Evolutionary conservation across 2,329 filamentous ascomycete genomes (phyloP).

Genomic region (Sarocladium brachiariae): DNA sequence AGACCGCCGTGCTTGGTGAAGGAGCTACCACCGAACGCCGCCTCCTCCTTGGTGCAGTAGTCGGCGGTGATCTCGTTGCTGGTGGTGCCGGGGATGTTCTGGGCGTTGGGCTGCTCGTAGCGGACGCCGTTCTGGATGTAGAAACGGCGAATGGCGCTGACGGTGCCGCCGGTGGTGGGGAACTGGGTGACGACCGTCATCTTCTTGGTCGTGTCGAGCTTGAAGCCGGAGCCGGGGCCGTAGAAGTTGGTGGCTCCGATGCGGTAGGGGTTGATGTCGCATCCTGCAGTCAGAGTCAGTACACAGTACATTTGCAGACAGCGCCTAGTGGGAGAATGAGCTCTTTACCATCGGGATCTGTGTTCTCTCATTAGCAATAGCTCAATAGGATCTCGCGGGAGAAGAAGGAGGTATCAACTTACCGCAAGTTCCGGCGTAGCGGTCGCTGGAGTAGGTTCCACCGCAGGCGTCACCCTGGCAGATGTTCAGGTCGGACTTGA

Average conservation of each 20-base stretch:
- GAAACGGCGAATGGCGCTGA: constrained; percentile 39
- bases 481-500: constrained; percentile 26
- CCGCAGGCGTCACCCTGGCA: constrained; percentile 31
- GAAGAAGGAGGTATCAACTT: background rate
- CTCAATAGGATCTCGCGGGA: no score
- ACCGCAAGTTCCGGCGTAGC: constrained; percentile 51
- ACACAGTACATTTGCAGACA: background rate
- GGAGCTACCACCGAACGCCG: constrained; percentile 44
- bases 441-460: constrained; percentile 39
- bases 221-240: constrained; percentile 44
- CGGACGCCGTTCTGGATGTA: constrained; percentile 54
- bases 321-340: background rate
- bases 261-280: constrained; percentile 60
- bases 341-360: constrained; percentile 39
- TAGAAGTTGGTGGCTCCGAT: constrained; percentile 55
- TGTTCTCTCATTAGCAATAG: no score
- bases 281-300: constrained; percentile 26
- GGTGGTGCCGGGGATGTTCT: constrained; percentile 31
- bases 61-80: constrained; percentile 41
- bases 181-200: constrained; percentile 61
- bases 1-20: constrained; percentile 51
- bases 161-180: constrained; percentile 40
- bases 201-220: constrained; percentile 49
- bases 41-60: constrained; percentile 44
- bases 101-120: constrained; percentile 36